Evolutionary conservation across 169 alveolate species (phyloP).

Genomic region (Plasmodium relictum): DNA sequence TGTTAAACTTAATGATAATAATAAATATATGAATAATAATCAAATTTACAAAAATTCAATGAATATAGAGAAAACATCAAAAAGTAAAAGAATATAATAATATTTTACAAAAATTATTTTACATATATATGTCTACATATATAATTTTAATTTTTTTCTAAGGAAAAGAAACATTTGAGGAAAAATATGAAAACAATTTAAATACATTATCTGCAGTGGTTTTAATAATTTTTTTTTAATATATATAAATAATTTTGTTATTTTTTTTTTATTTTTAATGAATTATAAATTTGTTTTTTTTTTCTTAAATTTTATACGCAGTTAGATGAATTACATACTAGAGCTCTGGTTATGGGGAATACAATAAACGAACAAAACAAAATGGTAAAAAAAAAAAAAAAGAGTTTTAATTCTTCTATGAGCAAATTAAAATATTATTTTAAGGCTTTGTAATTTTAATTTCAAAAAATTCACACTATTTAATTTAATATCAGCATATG

Average conservation of each 20-base stretch:
- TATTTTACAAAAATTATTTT: background rate
- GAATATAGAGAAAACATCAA: constrained; percentile 4
- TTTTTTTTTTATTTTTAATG: background rate
- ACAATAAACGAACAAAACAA: constrained; percentile 72
- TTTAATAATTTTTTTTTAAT: constrained; percentile 7
- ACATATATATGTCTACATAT: background rate
- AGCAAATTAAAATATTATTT: too few relatives aligned
- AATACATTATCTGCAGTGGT: constrained; percentile 65
- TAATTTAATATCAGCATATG: background rate
- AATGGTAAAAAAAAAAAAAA: constrained; percentile 55
- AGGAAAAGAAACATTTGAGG: constrained; percentile 71
- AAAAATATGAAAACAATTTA: constrained; percentile 65
- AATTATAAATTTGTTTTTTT: constrained; percentile 2
- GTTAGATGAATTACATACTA: constrained; percentile 75
- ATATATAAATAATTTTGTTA: background rate
- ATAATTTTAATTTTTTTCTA: background rate
- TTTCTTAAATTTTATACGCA: constrained; percentile 2
- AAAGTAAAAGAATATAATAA: constrained; percentile 13
- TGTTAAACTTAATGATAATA: constrained; percentile 23
- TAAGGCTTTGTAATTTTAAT: background rate
- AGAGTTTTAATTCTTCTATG: background rate
- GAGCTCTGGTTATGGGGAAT: constrained; percentile 77
- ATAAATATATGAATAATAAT: constrained; percentile 25
- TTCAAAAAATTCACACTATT: background rate
- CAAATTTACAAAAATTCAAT: constrained; percentile 9